These are phyloP conservation scores for Ophiocytium majus DNA, from an alignment of 352 stramenopile species.

Conservation along the genomic window DNA sequence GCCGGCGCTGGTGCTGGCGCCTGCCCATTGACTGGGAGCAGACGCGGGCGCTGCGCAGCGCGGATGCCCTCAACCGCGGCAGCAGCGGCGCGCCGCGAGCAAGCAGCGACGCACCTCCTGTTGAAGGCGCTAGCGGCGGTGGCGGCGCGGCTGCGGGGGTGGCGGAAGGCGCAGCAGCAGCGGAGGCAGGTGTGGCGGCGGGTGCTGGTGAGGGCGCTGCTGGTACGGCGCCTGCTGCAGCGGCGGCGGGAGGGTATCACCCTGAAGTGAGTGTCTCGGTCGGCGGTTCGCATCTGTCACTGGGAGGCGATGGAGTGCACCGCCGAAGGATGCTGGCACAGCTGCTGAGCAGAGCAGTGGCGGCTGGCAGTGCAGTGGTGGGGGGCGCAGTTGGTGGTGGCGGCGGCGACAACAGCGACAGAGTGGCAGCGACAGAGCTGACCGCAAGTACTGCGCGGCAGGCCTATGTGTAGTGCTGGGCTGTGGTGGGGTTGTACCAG, in stretches of 20 bases:
- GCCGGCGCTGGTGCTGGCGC: background rate
- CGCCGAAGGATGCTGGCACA: background rate
- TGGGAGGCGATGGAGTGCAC: background rate
- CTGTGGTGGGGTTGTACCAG: too few species aligned
- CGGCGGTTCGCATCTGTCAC: background rate
- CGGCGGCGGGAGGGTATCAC: background rate
- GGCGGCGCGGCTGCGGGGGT: background rate
- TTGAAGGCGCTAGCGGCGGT: too few species aligned
- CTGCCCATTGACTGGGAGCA: constrained; percentile 13
- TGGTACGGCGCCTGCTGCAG: background rate
- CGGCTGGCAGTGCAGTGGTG: too few species aligned
- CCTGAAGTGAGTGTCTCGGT: background rate
- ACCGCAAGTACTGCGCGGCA: background rate
- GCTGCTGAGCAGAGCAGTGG: background rate
- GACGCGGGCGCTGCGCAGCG: background rate
- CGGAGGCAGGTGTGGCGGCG: background rate
- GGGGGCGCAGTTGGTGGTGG: too few species aligned
- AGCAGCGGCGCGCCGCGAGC: too few species aligned
- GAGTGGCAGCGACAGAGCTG: background rate
- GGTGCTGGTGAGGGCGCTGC: background rate
- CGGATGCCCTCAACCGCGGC: background rate
- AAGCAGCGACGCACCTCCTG: too few species aligned
- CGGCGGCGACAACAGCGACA: background rate
- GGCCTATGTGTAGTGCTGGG: background rate
- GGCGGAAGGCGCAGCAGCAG: too few species aligned